Evolutionary conservation across 2,329 filamentous ascomycete genomes (phyloP).

Genomic region (Curvularia spicifera): DNA sequence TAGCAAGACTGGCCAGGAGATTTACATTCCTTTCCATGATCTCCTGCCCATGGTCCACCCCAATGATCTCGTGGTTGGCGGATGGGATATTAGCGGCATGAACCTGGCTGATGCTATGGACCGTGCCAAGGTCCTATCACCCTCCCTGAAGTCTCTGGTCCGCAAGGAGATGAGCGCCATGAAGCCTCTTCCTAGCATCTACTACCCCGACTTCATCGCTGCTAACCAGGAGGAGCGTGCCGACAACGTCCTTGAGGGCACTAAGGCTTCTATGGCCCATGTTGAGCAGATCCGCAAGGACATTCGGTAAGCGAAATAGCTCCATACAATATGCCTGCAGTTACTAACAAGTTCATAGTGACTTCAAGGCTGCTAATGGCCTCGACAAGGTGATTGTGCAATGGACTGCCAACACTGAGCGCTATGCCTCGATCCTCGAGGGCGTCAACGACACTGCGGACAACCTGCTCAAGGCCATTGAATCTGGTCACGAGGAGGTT

Average conservation of each 20-base stretch:
- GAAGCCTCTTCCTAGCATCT: constrained; percentile 90
- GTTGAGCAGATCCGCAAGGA: constrained; percentile 93
- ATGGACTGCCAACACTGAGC: constrained; percentile 99
- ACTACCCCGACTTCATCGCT: constrained; percentile 99
- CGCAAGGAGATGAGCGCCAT: constrained; percentile 91
- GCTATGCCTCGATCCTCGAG: constrained; percentile 84
- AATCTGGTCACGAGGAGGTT: constrained; percentile 86
- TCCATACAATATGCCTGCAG: background rate
- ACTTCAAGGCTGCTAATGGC: constrained; percentile 84
- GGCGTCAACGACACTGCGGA: constrained; percentile 97
- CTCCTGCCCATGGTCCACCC: constrained; percentile 96
- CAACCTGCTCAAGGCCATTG: constrained; percentile 87
- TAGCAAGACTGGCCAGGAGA: constrained; percentile 79
- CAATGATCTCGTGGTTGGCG: constrained; percentile 91
- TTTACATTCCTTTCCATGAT: constrained; percentile 96
- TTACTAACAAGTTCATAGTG: constrained; percentile 49
- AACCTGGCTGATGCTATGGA: constrained; percentile 93
- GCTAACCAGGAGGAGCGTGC: constrained; percentile 97
- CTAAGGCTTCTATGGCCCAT: constrained; percentile 83
- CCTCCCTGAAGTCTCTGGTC: constrained; percentile 86
- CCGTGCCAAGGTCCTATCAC: constrained; percentile 91
- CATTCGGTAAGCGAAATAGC: constrained; percentile 68
- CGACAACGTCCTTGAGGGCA: constrained; percentile 84
- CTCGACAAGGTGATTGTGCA: constrained; percentile 96
- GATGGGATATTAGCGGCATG: constrained; percentile 96